phyloP scores from a whole-genome alignment of 2,329 filamentous ascomycete species.

The Colletotrichum cuscutae region DNA sequence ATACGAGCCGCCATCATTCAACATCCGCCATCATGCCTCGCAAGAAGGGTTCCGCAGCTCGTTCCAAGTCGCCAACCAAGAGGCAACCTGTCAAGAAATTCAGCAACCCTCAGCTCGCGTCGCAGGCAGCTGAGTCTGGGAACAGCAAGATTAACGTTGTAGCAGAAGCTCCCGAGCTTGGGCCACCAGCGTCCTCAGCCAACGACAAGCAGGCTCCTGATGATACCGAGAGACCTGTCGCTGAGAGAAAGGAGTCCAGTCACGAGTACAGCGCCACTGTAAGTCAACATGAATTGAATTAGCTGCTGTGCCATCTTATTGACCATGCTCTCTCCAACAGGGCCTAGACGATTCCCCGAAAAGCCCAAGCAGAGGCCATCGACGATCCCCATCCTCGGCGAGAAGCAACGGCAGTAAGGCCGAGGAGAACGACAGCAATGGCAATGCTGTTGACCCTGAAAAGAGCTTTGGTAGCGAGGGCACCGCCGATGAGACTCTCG shows the following conservation, averaged over 20 bases:
- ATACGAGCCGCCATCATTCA: neutral
- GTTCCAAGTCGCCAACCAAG: conserved; percentile 24
- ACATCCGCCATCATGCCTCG: conserved; percentile 26
- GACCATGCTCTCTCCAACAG: neutral
- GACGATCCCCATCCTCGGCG: conserved; percentile 10
- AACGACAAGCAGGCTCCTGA: neutral
- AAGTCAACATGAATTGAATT: neutral
- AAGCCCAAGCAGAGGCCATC: conserved; percentile 3
- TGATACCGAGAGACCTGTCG: neutral
- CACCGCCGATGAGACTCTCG: conserved; percentile 29
- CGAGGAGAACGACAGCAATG: conserved; percentile 20
- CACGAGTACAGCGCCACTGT: conserved; percentile 19
- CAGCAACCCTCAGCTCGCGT: conserved; percentile 29
- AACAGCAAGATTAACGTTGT: conserved; percentile 30
- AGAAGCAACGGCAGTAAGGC: conserved; percentile 7
- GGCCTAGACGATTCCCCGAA: conserved; percentile 22
- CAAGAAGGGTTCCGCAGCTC: conserved; percentile 26
- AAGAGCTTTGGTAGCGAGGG: conserved; percentile 31
- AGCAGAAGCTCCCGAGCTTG: conserved; percentile 34
- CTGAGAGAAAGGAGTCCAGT: conserved; percentile 29
- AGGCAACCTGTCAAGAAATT: conserved; percentile 17
- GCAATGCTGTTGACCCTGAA: conserved; percentile 8
- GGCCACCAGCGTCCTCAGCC: conserved; percentile 7
- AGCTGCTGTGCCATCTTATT: neutral
- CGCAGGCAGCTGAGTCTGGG: conserved; percentile 19